A percentile compares a stretch with the other conserved stretches of the same genome.
Conservation (phyloP, 176 grass and related monocot genomes). For the Phyllostachys edulis region DNA sequence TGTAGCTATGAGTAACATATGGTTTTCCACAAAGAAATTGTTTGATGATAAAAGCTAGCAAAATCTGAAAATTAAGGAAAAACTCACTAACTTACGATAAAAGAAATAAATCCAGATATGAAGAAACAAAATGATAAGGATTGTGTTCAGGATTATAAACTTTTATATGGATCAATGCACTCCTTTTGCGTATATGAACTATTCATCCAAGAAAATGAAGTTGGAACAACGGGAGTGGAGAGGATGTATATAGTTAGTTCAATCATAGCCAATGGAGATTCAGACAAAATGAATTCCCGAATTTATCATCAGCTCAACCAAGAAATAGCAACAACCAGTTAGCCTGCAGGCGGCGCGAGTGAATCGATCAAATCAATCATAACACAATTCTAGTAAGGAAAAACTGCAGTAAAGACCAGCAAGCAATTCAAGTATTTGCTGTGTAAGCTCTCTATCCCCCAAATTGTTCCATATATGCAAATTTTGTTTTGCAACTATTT, state of each 20-base stretch:
- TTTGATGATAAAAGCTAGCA: background rate
- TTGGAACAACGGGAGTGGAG: background rate
- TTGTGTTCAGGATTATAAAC: background rate
- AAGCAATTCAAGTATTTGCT: background rate
- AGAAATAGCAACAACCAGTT: background rate
- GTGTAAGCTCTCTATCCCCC: background rate
- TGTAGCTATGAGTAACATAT: background rate
- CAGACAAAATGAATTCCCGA: background rate
- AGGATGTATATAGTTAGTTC: background rate
- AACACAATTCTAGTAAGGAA: background rate
- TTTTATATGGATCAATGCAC: background rate
- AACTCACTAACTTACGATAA: constrained; percentile 8
- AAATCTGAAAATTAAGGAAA: background rate
- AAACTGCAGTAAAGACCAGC: background rate
- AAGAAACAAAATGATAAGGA: background rate
- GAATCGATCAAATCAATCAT: background rate
- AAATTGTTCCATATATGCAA: background rate
- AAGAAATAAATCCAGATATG: background rate
- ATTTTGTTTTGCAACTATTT: background rate
- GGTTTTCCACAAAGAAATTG: background rate
- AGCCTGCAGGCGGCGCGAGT: background rate
- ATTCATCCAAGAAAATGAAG: background rate
- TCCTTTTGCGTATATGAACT: background rate
- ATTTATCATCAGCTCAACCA: background rate
- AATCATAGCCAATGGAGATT: background rate